phyloP scores from a whole-genome alignment of 2,329 filamentous ascomycete species.

The Fusarium sublunatum region DNA sequence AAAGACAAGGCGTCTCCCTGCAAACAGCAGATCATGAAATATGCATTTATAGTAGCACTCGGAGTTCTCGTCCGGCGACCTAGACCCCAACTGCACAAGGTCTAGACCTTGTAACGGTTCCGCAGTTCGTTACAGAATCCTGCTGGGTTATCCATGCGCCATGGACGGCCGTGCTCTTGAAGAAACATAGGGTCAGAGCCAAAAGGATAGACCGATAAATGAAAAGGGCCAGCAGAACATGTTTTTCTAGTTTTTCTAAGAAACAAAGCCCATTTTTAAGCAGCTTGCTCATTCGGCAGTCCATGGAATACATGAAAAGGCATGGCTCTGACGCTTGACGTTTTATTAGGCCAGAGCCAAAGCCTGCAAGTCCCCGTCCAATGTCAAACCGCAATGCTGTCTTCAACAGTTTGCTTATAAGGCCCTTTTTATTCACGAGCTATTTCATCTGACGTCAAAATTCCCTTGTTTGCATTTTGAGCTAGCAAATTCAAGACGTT shows the following conservation, averaged over 20 bases:
- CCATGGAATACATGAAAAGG: too few species aligned
- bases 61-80: background rate
- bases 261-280: too few species aligned
- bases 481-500: too few species aligned
- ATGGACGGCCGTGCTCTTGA: background rate
- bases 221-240: background rate
- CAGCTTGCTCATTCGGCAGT: too few species aligned
- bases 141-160: background rate
- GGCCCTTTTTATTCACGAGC: too few species aligned
- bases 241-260: background rate
- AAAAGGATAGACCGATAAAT: background rate
- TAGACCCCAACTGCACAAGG: background rate
- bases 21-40: background rate
- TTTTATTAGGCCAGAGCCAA: too few species aligned
- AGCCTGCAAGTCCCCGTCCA: too few species aligned
- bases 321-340: too few species aligned
- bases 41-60: background rate
- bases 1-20: background rate
- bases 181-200: background rate
- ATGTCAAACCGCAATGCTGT: too few species aligned
- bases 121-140: background rate
- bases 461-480: too few species aligned
- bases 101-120: slow-evolving; percentile 7
- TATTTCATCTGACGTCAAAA: too few species aligned
- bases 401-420: too few species aligned